phyloP scores from a whole-genome alignment of 805 yeast species.

The Myxozyma mucilagina region DNA sequence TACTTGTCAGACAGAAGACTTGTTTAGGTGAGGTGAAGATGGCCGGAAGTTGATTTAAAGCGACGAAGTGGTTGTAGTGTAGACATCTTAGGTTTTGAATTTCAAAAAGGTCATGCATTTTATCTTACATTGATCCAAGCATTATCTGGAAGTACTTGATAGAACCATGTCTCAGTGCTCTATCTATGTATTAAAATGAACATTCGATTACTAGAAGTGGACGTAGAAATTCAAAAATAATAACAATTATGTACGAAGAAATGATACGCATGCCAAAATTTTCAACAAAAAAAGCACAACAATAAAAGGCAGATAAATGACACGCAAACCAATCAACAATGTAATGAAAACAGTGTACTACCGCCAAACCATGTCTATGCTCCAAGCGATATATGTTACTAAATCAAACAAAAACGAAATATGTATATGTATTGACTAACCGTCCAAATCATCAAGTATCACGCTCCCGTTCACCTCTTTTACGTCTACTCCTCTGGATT shows the following conservation, averaged over 20 bases:
- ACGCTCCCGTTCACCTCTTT: conserved; percentile 21
- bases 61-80: background rate
- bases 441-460: conserved; percentile 9
- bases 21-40: conserved; percentile 47
- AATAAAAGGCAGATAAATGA: background rate
- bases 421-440: background rate
- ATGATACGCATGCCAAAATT: background rate
- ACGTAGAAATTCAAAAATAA: too few relatives aligned
- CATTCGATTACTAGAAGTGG: too few relatives aligned
- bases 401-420: background rate
- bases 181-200: too few relatives aligned
- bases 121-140: too few relatives aligned
- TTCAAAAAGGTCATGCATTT: background rate
- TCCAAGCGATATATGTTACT: background rate
- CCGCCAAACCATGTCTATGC: too few relatives aligned
- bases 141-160: too few relatives aligned
- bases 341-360: too few relatives aligned
- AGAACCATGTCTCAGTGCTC: too few relatives aligned
- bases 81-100: background rate
- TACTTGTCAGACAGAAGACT: conserved; percentile 83
- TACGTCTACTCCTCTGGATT: conserved; percentile 5
- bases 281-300: background rate
- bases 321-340: background rate
- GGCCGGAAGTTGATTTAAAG: background rate
- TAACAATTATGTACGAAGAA: too few relatives aligned